phyloP scores from a whole-genome alignment of 2,329 filamentous ascomycete genomes.

The Tympanopsis confertula region DNA sequence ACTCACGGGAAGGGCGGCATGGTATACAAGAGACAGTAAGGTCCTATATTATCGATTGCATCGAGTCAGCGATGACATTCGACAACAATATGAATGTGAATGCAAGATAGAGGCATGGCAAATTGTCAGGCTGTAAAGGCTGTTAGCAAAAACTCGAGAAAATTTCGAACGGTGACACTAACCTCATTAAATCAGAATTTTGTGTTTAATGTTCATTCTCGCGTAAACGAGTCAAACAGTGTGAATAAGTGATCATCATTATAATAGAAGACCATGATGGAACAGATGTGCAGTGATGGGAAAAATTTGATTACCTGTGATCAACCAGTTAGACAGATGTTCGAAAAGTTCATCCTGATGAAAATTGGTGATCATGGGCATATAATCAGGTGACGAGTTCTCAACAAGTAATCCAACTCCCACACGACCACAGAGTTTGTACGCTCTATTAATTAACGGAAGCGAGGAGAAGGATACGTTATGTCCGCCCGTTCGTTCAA shows the following conservation, averaged over 20 bases:
- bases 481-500: conserved; percentile 63
- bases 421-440: conserved; percentile 51
- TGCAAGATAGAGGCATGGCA: background rate
- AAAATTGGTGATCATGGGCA: conserved; percentile 16
- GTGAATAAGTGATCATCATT: conserved; percentile 61
- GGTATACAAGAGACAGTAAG: too few relatives aligned
- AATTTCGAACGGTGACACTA: conserved; percentile 9
- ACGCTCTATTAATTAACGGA: conserved; percentile 42
- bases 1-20: conserved; percentile 5
- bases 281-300: conserved; percentile 16
- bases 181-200: conserved; percentile 67
- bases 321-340: background rate
- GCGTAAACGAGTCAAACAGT: conserved; percentile 51
- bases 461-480: conserved; percentile 37
- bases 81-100: conserved; percentile 1
- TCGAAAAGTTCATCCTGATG: too few relatives aligned
- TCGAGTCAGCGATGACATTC: too few relatives aligned
- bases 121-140: conserved; percentile 17
- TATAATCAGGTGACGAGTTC: conserved; percentile 52
- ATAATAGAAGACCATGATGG: conserved; percentile 29
- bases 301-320: conserved; percentile 7
- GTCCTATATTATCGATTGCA: too few relatives aligned
- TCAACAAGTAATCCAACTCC: conserved; percentile 50
- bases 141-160: conserved; percentile 3
- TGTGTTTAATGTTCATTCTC: conserved; percentile 49